Evolutionary conservation across 371 early-diverging fungal genomes (phyloP), one percentile per base, ranked within the genome.

Genomic region (Syncephalastrum racemosum): DNA sequence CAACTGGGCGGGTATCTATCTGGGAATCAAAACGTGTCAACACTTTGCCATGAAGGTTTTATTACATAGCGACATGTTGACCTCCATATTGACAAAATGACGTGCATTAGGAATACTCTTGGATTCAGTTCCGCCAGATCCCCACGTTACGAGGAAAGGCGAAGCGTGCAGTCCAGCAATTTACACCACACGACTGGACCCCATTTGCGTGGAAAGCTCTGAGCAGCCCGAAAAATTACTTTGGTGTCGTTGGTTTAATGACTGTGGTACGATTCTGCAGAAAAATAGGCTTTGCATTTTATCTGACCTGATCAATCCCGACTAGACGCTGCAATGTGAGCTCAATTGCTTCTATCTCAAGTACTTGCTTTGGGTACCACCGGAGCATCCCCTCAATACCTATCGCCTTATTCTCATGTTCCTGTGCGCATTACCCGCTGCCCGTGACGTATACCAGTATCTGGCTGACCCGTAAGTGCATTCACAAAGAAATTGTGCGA

Each of bases 1-100:
- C 69, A 98, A 98, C 69, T 95, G 95, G 95, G 73, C 88, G 14
- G 98, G 98, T 45, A 90, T 92, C 54, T 90, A 89, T 63, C 62
- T 95, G 16, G 98, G 98, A 23, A 94, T 97, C 90, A 95, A 95
- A 76, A 88, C 91, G n/a, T 96, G 96, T 73, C 90, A 95, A 68
- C 92, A 95, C 71, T 91, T 95, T 68, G 90, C 89, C 59, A 86
- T 95, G 85, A 95, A 95, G 86, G 88, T 78, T 27, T 31, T 31
- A 12, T 31, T 31, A 31, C 36, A 31, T 12, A 31, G 2, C 25
- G 14, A 47, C 10, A 41, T 24, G 27, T 8, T 15, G 24, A 12
- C 67, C 67, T 54, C 5, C 49, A 23, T 10, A 4, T 27, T 36
- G 16, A 52, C 14, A 40, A 2, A 39, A 19, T 18, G 15, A 22